Evolutionary conservation across 805 yeast genomes (phyloP), one percentile per base, ranked within the genome.

Genomic region (Candida suzukii): DNA sequence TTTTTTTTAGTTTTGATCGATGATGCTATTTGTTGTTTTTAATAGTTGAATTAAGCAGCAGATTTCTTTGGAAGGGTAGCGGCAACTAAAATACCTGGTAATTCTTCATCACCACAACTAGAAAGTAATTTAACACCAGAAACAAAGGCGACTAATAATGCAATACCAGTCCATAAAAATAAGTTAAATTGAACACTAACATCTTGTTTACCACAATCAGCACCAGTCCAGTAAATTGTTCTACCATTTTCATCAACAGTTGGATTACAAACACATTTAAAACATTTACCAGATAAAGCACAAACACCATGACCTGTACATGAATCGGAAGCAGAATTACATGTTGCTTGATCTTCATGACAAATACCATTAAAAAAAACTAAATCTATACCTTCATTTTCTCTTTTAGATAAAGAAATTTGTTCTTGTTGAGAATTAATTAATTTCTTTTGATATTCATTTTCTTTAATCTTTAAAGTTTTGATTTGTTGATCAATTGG

Each of bases 71-170:
- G 55, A 35, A 61, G 56, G 4, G 79, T 74, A 35, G 81, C 77
- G 32, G 83, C 81, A 46, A 71, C 74, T 50, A 82, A 71, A 25
- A 80, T 78, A 20, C 87, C 86, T 16, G 88, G 88, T 46, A 82
- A 68, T 35, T 79, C 74, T 48, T 78, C 82, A 49, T 61, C 60
- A 17, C 86, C 88, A 45, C 79, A 66, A 29, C 67, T 55, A 42
- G 60, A 57, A 56, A 83, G 61, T 43, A 83, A 68, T 50, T 71
- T 69, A 45, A 80, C 58, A 31, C 82, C 84, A 4, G 59, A 61
- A 30, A 61, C 75, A 37, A 77, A 62, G 18, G 74, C 59, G 10
- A 66, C 60, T 28, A 68, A 38, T 40, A 80, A 58, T 3, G 70
- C 73, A 12, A 82, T 47, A 12, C 73, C 60, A 2, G 85, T 70